These are phyloP conservation scores for Lichenothelia convexa DNA, from an alignment of 495 filamentous ascomycete genomes.

Conservation along the genomic window DNA sequence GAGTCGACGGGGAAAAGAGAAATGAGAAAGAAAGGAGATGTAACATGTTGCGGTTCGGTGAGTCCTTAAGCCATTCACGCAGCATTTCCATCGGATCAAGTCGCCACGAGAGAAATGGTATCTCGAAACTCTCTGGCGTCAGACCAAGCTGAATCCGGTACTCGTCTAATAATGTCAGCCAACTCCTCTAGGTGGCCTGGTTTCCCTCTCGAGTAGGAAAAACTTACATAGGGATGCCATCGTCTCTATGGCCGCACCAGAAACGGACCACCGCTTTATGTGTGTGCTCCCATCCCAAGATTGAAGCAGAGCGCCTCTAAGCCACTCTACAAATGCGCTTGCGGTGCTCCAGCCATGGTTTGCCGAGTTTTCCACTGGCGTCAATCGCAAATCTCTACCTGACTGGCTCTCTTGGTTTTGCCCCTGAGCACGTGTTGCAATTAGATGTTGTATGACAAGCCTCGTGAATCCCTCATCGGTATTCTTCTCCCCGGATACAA, in stretches of 20 bases:
- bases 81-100: slow-evolving; percentile 64
- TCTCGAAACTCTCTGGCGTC: slow-evolving; percentile 48
- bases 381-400: background rate
- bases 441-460: background rate
- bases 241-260: slow-evolving; percentile 56
- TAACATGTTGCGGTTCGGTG: slow-evolving; percentile 37
- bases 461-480: too few relatives aligned
- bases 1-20: slow-evolving; percentile 50
- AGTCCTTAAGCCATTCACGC: slow-evolving; percentile 46
- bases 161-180: slow-evolving; percentile 26
- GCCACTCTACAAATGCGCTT: slow-evolving; percentile 48
- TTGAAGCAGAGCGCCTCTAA: slow-evolving; percentile 52
- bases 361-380: background rate
- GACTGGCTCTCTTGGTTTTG: too few relatives aligned
- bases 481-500: slow-evolving; percentile 15
- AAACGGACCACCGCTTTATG: slow-evolving; percentile 42
- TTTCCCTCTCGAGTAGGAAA: too few relatives aligned
- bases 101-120: slow-evolving; percentile 56
- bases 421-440: background rate
- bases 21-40: slow-evolving; percentile 72
- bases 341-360: slow-evolving; percentile 5
- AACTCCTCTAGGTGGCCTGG: background rate
- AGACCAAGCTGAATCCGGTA: slow-evolving; percentile 44
- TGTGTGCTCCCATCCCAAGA: slow-evolving; percentile 62
- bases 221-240: slow-evolving; percentile 57